Percentiles rank a stretch among this genome's conserved stretches.
Evolutionary conservation across 192 early-diverging fungal species (phyloP).

Genomic region (Gaertneriomyces sp.): DNA sequence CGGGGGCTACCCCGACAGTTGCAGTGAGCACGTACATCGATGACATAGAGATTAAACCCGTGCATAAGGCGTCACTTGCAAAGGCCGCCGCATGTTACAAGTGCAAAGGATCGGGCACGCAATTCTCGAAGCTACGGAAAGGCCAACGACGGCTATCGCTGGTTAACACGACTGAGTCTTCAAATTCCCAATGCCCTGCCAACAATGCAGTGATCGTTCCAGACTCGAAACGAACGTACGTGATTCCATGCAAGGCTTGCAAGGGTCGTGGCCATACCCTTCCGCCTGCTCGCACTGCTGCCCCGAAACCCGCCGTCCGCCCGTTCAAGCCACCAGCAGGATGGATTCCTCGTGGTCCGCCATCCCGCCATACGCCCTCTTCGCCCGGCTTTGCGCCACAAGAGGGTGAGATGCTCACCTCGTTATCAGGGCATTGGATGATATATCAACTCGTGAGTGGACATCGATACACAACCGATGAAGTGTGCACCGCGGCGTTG

Average conservation of each 20-base stretch:
- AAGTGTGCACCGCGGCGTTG: slow-evolving; percentile 30
- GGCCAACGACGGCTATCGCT: too few relatives aligned
- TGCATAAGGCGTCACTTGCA: too few relatives aligned
- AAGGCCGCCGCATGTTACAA: too few relatives aligned
- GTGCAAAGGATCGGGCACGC: too few relatives aligned
- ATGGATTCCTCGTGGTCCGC: slow-evolving; percentile 8
- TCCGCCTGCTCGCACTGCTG: background rate
- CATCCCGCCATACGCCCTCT: background rate
- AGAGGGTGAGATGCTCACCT: slow-evolving; percentile 32
- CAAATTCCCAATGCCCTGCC: too few relatives aligned
- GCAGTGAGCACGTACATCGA: too few relatives aligned
- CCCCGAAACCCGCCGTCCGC: slow-evolving; percentile 1
- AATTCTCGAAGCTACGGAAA: too few relatives aligned
- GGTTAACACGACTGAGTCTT: too few relatives aligned
- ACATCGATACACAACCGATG: slow-evolving; percentile 44
- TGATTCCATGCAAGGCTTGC: background rate
- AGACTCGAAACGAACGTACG: too few relatives aligned
- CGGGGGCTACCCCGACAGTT: too few relatives aligned
- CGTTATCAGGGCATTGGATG: slow-evolving; percentile 33
- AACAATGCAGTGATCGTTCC: too few relatives aligned
- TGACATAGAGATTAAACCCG: too few relatives aligned
- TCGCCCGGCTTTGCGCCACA: slow-evolving; percentile 1
- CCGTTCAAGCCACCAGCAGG: slow-evolving; percentile 3
- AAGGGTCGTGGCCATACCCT: background rate
- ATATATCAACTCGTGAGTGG: slow-evolving; percentile 38